Evolutionary conservation across 371 early-diverging fungal genomes (phyloP).

Genomic region (Mucor irregularis): DNA sequence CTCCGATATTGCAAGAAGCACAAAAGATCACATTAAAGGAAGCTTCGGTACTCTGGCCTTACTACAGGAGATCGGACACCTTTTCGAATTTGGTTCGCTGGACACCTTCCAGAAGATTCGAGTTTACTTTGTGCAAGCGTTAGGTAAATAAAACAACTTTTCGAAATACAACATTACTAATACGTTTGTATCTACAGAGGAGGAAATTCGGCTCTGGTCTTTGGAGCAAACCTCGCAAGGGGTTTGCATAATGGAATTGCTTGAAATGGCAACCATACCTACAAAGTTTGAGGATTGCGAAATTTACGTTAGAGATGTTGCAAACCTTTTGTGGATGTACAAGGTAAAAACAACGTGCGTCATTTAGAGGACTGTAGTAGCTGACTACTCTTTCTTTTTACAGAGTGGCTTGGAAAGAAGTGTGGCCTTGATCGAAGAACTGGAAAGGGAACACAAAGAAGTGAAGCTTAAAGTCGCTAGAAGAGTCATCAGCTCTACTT

Average conservation of each 20-base stretch:
- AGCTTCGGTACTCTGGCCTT: not conserved
- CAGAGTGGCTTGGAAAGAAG: constrained; percentile 4
- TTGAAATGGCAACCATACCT: not conserved
- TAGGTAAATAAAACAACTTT: constrained; percentile 14
- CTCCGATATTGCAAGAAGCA: not conserved
- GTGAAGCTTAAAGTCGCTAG: not conserved
- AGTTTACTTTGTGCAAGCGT: not conserved
- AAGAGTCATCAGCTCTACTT: constrained; percentile 1
- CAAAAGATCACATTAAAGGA: constrained; percentile 3
- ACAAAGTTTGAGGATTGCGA: constrained; percentile 6
- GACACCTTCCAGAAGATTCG: constrained; percentile 5
- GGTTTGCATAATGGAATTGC: constrained; percentile 10
- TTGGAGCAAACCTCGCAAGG: constrained; percentile 10
- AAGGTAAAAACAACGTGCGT: constrained; percentile 9
- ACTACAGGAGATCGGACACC: not conserved
- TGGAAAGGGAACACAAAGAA: constrained; percentile 6
- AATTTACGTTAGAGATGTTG: constrained; percentile 1
- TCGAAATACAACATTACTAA: constrained; percentile 2
- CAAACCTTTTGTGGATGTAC: constrained; percentile 6
- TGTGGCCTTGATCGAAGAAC: not conserved
- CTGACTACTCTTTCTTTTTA: constrained; percentile 3
- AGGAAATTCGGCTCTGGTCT: constrained; percentile 11
- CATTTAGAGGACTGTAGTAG: constrained; percentile 1
- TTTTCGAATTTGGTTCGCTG: constrained; percentile 7
- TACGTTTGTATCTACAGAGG: constrained; percentile 4